phyloP scores from a whole-genome alignment of 306 rosid species.

The Cyclanthera cordifolia region DNA sequence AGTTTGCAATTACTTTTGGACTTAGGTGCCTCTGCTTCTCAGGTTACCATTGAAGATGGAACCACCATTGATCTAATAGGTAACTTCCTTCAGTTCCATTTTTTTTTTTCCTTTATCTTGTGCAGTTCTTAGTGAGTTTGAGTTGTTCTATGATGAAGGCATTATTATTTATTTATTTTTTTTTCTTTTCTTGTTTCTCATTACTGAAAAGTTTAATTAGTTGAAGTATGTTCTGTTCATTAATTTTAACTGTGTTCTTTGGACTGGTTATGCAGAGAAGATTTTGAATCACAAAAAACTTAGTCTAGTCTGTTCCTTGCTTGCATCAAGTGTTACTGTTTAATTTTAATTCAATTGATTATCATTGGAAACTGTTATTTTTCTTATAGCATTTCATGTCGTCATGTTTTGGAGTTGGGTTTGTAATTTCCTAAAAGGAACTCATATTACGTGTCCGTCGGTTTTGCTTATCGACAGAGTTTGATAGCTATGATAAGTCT shows the following conservation, averaged over 20 bases:
- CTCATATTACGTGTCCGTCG: neutral
- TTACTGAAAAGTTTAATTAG: neutral
- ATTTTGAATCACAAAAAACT: neutral
- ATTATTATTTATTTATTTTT: neutral
- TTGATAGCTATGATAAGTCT: neutral
- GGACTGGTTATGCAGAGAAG: neutral
- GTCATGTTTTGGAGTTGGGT: neutral
- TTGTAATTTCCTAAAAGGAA: neutral
- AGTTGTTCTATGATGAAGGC: neutral
- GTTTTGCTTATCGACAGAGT: neutral
- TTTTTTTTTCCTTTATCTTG: neutral
- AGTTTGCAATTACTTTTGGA: constrained; percentile 76
- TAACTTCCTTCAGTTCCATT: constrained; percentile 20
- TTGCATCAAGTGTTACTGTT: neutral
- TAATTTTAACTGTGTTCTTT: neutral
- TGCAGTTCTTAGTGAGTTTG: neutral
- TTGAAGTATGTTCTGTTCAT: neutral
- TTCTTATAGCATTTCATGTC: neutral
- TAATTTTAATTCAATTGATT: neutral
- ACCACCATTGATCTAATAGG: constrained; percentile 87
- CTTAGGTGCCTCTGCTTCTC: constrained; percentile 75
- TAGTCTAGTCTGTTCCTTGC: neutral
- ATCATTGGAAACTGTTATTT: no score
- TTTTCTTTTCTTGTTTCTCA: neutral
- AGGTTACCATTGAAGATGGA: constrained; percentile 80